These are phyloP conservation scores for Myxozyma neotropica DNA, from an alignment of 805 yeast species.

Conservation along the genomic window DNA sequence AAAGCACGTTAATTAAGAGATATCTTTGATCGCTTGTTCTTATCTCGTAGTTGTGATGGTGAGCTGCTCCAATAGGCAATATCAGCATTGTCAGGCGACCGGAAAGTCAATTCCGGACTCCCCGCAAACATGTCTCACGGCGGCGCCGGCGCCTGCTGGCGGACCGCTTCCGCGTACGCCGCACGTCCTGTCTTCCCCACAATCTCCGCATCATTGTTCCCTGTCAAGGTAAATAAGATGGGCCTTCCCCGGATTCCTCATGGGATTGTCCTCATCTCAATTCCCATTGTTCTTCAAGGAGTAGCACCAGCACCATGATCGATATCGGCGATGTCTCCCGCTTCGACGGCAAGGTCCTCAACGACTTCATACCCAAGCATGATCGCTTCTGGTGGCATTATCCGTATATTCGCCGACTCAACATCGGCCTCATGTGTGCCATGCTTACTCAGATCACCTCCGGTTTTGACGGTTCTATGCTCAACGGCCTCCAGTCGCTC, in stretches of 20 bases:
- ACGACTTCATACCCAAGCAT: conserved; percentile 34
- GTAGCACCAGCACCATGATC: not conserved
- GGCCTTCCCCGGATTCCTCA: not conserved
- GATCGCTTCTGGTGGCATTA: conserved; percentile 45
- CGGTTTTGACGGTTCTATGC: conserved; percentile 54
- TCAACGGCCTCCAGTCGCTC: conserved; percentile 56
- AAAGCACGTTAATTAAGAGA: not conserved
- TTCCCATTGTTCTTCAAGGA: not conserved
- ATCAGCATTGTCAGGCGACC: no score
- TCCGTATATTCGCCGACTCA: conserved; percentile 47
- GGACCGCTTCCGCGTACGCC: conserved; percentile 1
- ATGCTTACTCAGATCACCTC: conserved; percentile 53
- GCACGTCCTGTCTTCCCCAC: conserved; percentile 1
- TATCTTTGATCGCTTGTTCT: no score
- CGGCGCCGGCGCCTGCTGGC: not conserved
- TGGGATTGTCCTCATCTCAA: not conserved
- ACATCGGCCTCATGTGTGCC: conserved; percentile 46
- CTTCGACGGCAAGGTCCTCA: conserved; percentile 23
- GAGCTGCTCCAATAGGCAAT: not conserved
- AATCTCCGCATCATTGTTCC: not conserved
- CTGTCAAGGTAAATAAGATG: not conserved
- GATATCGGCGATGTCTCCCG: conserved; percentile 15
- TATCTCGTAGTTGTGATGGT: no score
- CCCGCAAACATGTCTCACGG: not conserved
- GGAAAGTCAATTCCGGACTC: not conserved